phyloP scores from a whole-genome alignment of 306 rosid species.

The Arachis hypogaea region DNA sequence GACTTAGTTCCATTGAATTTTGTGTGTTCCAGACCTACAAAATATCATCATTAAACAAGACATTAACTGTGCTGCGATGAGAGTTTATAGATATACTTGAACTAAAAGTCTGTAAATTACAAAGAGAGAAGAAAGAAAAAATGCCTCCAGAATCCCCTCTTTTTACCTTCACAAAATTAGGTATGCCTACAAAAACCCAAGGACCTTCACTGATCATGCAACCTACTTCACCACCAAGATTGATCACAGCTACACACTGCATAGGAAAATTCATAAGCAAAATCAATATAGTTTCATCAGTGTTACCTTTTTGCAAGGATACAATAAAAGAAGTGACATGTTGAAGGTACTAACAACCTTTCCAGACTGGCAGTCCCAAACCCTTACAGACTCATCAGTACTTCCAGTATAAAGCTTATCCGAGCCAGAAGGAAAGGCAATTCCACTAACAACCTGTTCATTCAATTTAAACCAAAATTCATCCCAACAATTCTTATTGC shows the following conservation, averaged over 20 bases:
- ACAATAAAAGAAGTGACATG: slow-evolving; percentile 21
- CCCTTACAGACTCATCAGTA: slow-evolving; percentile 79
- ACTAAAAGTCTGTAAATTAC: background rate
- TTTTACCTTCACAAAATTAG: slow-evolving; percentile 80
- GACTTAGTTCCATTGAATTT: slow-evolving; percentile 68
- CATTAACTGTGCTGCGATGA: slow-evolving; percentile 8
- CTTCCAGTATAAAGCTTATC: slow-evolving; percentile 95
- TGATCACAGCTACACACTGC: slow-evolving; percentile 72
- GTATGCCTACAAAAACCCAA: slow-evolving; percentile 93
- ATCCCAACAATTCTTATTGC: slow-evolving; percentile 35
- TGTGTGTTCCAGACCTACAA: slow-evolving; percentile 92
- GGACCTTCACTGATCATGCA: slow-evolving; percentile 95
- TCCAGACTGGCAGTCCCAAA: slow-evolving; percentile 97
- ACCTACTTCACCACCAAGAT: slow-evolving; percentile 91
- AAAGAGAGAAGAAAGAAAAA: slow-evolving; percentile 3
- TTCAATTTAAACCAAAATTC: slow-evolving; percentile 31
- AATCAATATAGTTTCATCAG: slow-evolving; percentile 28
- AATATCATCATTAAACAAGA: slow-evolving; percentile 36
- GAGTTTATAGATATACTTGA: background rate
- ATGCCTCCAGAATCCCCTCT: slow-evolving; percentile 2
- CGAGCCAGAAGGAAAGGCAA: slow-evolving; percentile 88
- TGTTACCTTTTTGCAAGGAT: background rate
- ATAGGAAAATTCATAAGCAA: slow-evolving; percentile 35
- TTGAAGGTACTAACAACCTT: slow-evolving; percentile 56
- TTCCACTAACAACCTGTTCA: slow-evolving; percentile 82